Evolutionary conservation across 805 yeast species (phyloP).

Genomic region (Pichia pseudocactophila): DNA sequence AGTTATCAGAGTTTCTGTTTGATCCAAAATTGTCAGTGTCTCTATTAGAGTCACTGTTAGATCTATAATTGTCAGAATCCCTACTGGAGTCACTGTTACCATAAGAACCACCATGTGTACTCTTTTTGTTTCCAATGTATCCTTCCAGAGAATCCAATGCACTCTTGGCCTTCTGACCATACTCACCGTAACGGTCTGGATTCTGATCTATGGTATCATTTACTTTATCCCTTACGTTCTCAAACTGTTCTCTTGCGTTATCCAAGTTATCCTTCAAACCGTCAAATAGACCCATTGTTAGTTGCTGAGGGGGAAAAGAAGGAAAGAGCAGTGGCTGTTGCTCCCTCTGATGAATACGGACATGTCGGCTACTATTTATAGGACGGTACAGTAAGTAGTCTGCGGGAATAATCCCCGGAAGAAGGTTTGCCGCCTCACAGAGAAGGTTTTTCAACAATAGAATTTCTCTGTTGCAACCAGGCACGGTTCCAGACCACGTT

Average conservation of each 20-base stretch:
- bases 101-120: conserved; percentile 22
- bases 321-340: no score
- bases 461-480: no score
- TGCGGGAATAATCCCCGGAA: no score
- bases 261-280: not conserved
- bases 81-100: conserved; percentile 23
- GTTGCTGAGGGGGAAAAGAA: not conserved
- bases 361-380: no score
- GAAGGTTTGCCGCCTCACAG: no score
- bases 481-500: no score
- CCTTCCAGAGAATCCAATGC: conserved; percentile 13
- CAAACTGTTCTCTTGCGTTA: conserved; percentile 2
- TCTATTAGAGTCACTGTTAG: conserved; percentile 15
- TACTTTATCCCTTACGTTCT: not conserved
- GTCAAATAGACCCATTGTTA: conserved; percentile 5
- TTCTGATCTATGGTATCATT: not conserved
- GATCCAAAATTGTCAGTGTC: conserved; percentile 11
- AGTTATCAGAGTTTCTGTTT: no score
- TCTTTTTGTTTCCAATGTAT: conserved; percentile 22
- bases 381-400: no score
- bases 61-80: not conserved
- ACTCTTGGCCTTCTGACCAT: conserved; percentile 6
- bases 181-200: conserved; percentile 1
- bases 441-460: no score
- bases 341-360: no score